phyloP scores from a whole-genome alignment of 805 yeast genomes.

The Clavispora fructus region DNA sequence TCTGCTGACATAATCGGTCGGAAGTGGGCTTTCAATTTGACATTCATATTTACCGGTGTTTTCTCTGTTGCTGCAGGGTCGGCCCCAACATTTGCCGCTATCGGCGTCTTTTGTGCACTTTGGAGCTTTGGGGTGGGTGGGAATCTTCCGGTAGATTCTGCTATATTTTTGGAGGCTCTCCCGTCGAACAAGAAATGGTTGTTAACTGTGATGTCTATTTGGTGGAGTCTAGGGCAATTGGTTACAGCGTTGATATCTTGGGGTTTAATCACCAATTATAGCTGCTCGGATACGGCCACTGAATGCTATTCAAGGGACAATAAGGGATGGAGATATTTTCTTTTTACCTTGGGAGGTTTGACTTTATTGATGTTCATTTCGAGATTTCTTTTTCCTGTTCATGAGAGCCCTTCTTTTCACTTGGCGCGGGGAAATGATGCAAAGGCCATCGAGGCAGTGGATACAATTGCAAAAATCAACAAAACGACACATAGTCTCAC shows the following conservation, averaged over 20 bases:
- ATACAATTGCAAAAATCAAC: conserved; percentile 44
- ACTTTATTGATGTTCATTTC: conserved; percentile 34
- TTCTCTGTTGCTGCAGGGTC: conserved; percentile 19
- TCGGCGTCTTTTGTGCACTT: conserved; percentile 18
- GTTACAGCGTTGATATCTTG: conserved; percentile 14
- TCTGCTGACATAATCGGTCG: conserved; percentile 21
- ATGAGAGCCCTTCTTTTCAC: conserved; percentile 54
- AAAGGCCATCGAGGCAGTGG: conserved; percentile 40
- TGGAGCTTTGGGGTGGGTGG: conserved; percentile 27
- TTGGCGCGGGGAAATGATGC: conserved; percentile 48
- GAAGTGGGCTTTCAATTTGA: conserved; percentile 22
- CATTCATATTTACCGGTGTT: conserved; percentile 21
- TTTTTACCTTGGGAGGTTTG: conserved; percentile 44
- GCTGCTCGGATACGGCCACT: conserved; percentile 5
- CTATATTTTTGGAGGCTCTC: conserved; percentile 22
- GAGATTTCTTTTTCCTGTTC: conserved; percentile 35
- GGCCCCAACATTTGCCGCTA: conserved; percentile 19
- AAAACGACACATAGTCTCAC: conserved; percentile 37
- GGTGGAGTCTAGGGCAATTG: conserved; percentile 20
- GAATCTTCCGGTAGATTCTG: conserved; percentile 21
- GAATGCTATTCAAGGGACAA: conserved; percentile 41
- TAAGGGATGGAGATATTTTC: conserved; percentile 59
- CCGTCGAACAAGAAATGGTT: conserved; percentile 21
- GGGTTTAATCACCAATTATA: conserved; percentile 12
- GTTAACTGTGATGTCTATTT: conserved; percentile 27